These are phyloP conservation scores for Oryza rufipogon DNA, from an alignment of 176 grass and related monocot species.

Conservation along the genomic window DNA sequence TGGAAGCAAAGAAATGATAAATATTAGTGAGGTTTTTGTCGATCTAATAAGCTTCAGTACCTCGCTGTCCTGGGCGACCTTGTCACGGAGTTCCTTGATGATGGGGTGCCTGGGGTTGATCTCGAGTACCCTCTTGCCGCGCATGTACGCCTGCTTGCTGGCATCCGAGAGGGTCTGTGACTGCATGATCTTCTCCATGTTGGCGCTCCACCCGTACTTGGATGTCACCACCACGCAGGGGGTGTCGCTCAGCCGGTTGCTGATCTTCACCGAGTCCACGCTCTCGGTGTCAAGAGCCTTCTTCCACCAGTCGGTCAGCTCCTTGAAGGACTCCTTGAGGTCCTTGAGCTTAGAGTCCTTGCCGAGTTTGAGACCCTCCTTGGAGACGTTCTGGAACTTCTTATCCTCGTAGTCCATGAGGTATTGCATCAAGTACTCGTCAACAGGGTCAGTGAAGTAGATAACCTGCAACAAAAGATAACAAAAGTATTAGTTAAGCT, in stretches of 20 bases:
- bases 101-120: slow-evolving; percentile 95
- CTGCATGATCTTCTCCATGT: slow-evolving; percentile 99
- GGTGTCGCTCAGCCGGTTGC: slow-evolving; percentile 79
- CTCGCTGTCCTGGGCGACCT: slow-evolving; percentile 77
- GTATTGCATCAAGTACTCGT: slow-evolving; percentile 99
- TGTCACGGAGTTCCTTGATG: slow-evolving; percentile 94
- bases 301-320: slow-evolving; percentile 94
- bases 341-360: slow-evolving; percentile 97
- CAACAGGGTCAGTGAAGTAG: slow-evolving; percentile 92
- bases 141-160: slow-evolving; percentile 94
- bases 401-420: slow-evolving; percentile 99
- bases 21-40: neutral
- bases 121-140: slow-evolving; percentile 87
- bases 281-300: slow-evolving; percentile 72
- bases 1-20: neutral
- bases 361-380: slow-evolving; percentile 88
- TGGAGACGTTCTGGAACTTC: slow-evolving; percentile 98
- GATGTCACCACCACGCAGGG: slow-evolving; percentile 87
- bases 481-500: neutral
- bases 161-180: slow-evolving; percentile 78
- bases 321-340: slow-evolving; percentile 97
- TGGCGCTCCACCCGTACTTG: slow-evolving; percentile 91
- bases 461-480: slow-evolving; percentile 62
- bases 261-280: slow-evolving; percentile 94
- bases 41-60: neutral